Evolutionary conservation across 148 eudicot genomes (phyloP).

Genomic region (Fallopia convolvulus): DNA sequence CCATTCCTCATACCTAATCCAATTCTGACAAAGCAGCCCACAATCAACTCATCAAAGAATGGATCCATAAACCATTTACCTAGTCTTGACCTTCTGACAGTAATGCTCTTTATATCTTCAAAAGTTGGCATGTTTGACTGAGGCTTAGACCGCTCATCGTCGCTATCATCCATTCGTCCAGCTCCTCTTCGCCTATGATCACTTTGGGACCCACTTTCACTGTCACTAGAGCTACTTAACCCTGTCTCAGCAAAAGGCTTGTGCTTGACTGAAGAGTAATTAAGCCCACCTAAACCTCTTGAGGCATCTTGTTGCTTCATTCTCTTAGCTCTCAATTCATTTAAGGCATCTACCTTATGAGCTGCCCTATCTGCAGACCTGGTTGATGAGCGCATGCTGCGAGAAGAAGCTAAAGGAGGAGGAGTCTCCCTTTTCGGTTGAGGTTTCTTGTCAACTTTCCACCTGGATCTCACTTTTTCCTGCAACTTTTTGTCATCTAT

Average conservation of each 20-base stretch:
- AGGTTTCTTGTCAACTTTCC: constrained; percentile 52
- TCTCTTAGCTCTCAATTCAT: constrained; percentile 65
- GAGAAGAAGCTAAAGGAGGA: constrained; percentile 46
- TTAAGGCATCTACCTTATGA: constrained; percentile 67
- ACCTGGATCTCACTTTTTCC: constrained; percentile 61
- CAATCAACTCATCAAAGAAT: constrained; percentile 87
- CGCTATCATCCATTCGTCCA: constrained; percentile 57
- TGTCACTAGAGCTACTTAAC: constrained; percentile 57
- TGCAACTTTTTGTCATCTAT: constrained; percentile 67
- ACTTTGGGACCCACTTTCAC: constrained; percentile 68
- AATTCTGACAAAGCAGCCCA: constrained; percentile 95
- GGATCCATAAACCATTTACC: constrained; percentile 99
- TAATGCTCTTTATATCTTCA: constrained; percentile 66
- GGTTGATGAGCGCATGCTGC: constrained; percentile 68
- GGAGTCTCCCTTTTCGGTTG: constrained; percentile 55
- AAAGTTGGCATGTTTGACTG: constrained; percentile 52
- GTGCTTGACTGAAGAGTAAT: constrained; percentile 55
- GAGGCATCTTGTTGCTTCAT: constrained; percentile 70
- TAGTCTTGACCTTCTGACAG: constrained; percentile 67
- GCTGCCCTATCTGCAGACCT: constrained; percentile 68
- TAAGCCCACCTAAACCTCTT: constrained; percentile 37
- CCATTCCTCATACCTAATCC: constrained; percentile 89
- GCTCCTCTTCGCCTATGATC: constrained; percentile 62
- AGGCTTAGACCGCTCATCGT: constrained; percentile 63
- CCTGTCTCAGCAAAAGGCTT: constrained; percentile 44